Base-by-base conservation (phyloP, 768 basidiomycete genomes). In the Calocybe indica region DNA sequence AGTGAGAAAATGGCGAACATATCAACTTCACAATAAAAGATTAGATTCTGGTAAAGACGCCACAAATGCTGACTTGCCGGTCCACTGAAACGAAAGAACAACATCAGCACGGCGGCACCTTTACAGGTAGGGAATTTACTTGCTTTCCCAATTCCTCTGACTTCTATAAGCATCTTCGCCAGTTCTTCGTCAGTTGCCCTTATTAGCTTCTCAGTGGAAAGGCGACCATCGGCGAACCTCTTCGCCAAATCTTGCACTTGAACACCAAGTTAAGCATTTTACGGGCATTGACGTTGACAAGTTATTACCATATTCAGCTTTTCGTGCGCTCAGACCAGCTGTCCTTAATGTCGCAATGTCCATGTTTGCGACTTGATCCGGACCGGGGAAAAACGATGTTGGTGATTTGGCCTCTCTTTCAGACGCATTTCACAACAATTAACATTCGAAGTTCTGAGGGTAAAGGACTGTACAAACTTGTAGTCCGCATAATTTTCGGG, bases 1-100 rank as follows among this genome's bases (percentile, higher is more conserved):
- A 93, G 70, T 2, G 88, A 85, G 64, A 94, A 95, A 38, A 96
- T 89, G 10, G 87, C 77, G 58, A 94, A 94, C 92, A 94, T 94
- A 57, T 92, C 84, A n/a, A 92, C 89, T 76, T 22, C 22, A 66
- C 47, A 45, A 45, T 43, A 37, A 43, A 43, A 37, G 46, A 48
- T 37, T 37, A 29, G 42, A n/a, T 32, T 29, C 8, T 1, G 39
- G 33, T 37, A 5, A 35, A 1, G 15, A 14, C n/a, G 3, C 5
- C 11, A 31, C 6, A 9, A n/a, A 12, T 42, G 32, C 9, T 12
- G 6, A 56, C 63, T 48, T 62, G 80, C 82, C 80, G 40, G 84
- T 85, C 82, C 78, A 85, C 82, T 80, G 50, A 15, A 50, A 32
- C 43, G 9, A 51, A 33, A 22, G 47, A 53, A 55, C 39, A 37